A percentile compares a stretch with the other conserved stretches of the same genome.
These are phyloP conservation scores for Termitomyces sp. DNA, from an alignment of 768 basidiomycete genomes.

Conservation along the genomic window DNA sequence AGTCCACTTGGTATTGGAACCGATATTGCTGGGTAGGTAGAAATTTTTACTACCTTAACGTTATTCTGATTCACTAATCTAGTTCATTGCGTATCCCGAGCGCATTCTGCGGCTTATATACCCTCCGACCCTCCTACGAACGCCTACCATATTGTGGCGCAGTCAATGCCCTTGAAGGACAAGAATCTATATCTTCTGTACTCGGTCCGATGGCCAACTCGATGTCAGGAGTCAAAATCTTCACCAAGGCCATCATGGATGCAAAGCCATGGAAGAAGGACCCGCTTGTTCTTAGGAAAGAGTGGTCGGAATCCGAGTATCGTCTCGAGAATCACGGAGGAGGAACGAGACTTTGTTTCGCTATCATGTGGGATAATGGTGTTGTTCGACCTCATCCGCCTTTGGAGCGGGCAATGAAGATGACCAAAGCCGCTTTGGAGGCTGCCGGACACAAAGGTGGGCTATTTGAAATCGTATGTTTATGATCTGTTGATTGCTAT, in stretches of 20 bases:
- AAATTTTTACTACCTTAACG: background rate
- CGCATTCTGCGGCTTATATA: constrained; percentile 56
- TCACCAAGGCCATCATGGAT: constrained; percentile 49
- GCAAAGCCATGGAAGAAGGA: constrained; percentile 55
- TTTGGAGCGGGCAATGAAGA: constrained; percentile 45
- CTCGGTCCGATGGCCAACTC: constrained; percentile 56
- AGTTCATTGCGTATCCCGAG: constrained; percentile 58
- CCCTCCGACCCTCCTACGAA: constrained; percentile 52
- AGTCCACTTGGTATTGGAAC: constrained; percentile 61
- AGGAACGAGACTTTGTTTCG: constrained; percentile 44
- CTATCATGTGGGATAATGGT: constrained; percentile 48
- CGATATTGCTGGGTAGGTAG: constrained; percentile 54
- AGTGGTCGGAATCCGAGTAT: constrained; percentile 45
- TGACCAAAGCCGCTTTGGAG: constrained; percentile 40
- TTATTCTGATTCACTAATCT: background rate
- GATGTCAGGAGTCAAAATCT: constrained; percentile 47
- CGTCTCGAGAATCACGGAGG: constrained; percentile 42
- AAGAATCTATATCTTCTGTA: constrained; percentile 54
- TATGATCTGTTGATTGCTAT: constrained; percentile 6
- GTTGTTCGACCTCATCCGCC: constrained; percentile 51
- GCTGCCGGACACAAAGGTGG: constrained; percentile 49
- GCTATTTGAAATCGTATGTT: no score
- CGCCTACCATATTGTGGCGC: constrained; percentile 55
- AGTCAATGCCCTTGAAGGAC: constrained; percentile 48
- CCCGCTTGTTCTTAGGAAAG: constrained; percentile 45